Evolutionary conservation across 73 alveolate species (phyloP).

Genomic region (Paramecium tetraurelia): DNA sequence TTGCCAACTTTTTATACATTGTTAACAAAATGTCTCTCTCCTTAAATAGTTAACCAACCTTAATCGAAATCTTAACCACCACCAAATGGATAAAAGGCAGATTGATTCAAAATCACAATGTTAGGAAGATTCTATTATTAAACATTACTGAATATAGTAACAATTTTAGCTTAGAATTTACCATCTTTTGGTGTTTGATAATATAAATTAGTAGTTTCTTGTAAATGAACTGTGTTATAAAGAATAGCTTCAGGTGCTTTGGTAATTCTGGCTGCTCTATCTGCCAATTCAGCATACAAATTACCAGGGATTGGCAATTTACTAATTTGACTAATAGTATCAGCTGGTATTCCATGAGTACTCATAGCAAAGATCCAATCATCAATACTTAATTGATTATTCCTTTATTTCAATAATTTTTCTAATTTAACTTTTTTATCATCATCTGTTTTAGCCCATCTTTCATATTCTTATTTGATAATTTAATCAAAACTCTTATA

Average conservation of each 20-base stretch:
- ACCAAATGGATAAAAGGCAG: constrained; percentile 96
- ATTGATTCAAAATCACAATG: constrained; percentile 87
- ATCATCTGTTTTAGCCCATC: constrained; percentile 96
- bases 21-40: constrained; percentile 73
- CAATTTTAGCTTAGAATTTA: constrained; percentile 83
- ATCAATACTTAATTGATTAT: constrained; percentile 83
- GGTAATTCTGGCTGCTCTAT: constrained; percentile 87
- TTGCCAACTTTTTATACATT: constrained; percentile 96
- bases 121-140: constrained; percentile 76
- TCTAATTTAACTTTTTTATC: constrained; percentile 88
- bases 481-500: constrained; percentile 91
- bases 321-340: constrained; percentile 82
- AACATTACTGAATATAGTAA: constrained; percentile 89
- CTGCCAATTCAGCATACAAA: constrained; percentile 91
- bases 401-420: constrained; percentile 83
- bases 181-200: constrained; percentile 86
- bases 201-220: constrained; percentile 90
- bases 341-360: constrained; percentile 99
- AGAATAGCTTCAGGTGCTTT: constrained; percentile 94
- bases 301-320: constrained; percentile 90
- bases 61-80: constrained; percentile 97
- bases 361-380: constrained; percentile 98
- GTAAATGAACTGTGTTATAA: constrained; percentile 90
- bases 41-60: constrained; percentile 79
- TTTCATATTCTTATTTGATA: constrained; percentile 91